A percentile compares a stretch with the other conserved stretches of the same genome.
Conservation (phyloP, 345 rosid species). For the Gossypium australe region DNA sequence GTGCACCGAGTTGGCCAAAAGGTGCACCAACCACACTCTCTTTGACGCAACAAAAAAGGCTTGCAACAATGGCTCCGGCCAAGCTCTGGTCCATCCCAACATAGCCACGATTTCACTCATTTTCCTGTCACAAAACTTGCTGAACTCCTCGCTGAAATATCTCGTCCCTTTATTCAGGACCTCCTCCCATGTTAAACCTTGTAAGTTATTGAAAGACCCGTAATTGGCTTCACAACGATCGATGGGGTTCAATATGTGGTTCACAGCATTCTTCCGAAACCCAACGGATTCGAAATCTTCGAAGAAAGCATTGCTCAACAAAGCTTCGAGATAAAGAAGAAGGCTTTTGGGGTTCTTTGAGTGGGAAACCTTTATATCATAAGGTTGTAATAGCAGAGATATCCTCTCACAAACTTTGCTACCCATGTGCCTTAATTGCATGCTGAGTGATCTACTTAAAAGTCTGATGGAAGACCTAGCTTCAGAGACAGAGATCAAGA, state of each 20-base stretch:
- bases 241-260: conserved; percentile 62
- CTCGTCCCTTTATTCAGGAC: conserved; percentile 76
- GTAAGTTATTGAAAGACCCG: conserved; percentile 48
- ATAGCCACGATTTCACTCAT: conserved; percentile 82
- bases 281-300: conserved; percentile 82
- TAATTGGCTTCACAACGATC: conserved; percentile 67
- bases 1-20: conserved; percentile 86
- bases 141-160: conserved; percentile 85
- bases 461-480: conserved; percentile 56
- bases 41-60: conserved; percentile 87
- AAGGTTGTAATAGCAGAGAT: conserved; percentile 61
- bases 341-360: conserved; percentile 57
- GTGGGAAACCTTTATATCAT: conserved; percentile 51
- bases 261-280: conserved; percentile 52
- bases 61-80: conserved; percentile 80
- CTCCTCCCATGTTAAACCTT: conserved; percentile 78
- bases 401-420: conserved; percentile 53
- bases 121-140: conserved; percentile 81
- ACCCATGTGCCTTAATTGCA: conserved; percentile 60
- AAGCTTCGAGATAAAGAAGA: conserved; percentile 59
- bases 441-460: conserved; percentile 58
- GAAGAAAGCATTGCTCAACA: conserved; percentile 65
- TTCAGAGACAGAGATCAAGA: conserved; percentile 61
- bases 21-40: conserved; percentile 81
- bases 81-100: conserved; percentile 79